Conservation (phyloP, 2,329 filamentous ascomycete genomes). For the Curvularia sp. region DNA sequence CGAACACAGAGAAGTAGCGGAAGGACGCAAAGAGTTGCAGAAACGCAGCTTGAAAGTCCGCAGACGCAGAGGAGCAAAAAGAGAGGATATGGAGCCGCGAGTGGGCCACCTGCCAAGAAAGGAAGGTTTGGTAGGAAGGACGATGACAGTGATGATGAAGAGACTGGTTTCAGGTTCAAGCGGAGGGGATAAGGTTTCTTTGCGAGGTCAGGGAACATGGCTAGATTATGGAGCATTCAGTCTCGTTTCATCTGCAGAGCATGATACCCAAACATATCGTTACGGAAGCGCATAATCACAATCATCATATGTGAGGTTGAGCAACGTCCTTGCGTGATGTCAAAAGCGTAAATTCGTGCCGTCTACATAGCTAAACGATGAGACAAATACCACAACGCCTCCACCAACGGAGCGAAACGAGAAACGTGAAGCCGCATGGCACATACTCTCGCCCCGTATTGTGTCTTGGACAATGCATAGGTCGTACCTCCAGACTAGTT, state of each 20-base stretch:
- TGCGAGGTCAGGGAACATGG: neutral
- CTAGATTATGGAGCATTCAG: neutral
- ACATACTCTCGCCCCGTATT: neutral
- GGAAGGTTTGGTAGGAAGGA: slow-evolving; percentile 33
- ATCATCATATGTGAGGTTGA: neutral
- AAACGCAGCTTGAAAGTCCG: slow-evolving; percentile 44
- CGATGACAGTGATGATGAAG: slow-evolving; percentile 65
- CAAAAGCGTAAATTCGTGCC: slow-evolving; percentile 14
- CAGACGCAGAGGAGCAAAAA: slow-evolving; percentile 40
- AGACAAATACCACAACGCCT: slow-evolving; percentile 14
- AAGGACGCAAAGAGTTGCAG: slow-evolving; percentile 34
- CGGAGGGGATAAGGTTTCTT: slow-evolving; percentile 25
- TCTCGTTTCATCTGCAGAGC: neutral
- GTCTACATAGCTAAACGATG: slow-evolving; percentile 5
- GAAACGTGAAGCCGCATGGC: slow-evolving; percentile 3
- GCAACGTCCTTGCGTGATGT: neutral
- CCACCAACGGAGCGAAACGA: slow-evolving; percentile 1
- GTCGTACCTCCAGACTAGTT: neutral
- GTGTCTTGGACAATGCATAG: neutral
- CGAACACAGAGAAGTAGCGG: slow-evolving; percentile 35
- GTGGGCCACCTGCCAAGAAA: slow-evolving; percentile 41
- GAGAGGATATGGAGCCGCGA: slow-evolving; percentile 32
- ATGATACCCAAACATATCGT: slow-evolving; percentile 14
- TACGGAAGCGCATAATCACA: neutral
- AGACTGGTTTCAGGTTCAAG: slow-evolving; percentile 63